A percentile compares a stretch with the other conserved stretches of the same genome.
These are phyloP conservation scores for Suillus alpinus DNA, from an alignment of 768 basidiomycete species.

Conservation along the genomic window DNA sequence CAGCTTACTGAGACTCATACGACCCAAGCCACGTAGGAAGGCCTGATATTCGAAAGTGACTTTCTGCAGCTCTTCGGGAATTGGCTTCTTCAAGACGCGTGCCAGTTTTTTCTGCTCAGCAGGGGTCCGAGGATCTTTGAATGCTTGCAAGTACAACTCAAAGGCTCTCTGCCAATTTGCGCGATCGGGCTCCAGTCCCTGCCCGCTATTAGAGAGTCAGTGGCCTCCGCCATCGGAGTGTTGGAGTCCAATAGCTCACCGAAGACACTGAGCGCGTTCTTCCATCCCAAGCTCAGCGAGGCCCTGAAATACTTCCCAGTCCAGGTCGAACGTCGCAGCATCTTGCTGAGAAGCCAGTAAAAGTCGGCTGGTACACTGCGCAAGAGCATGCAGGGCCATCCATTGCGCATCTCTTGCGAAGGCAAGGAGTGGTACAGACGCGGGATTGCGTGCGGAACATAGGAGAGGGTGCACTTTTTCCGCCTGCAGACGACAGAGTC, in stretches of 20 bases:
- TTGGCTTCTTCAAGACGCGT: slow-evolving; percentile 47
- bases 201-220: slow-evolving; percentile 22
- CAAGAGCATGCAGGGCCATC: slow-evolving; percentile 70
- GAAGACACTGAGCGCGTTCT: slow-evolving; percentile 46
- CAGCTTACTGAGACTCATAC: slow-evolving; percentile 76
- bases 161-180: slow-evolving; percentile 68
- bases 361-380: slow-evolving; percentile 62
- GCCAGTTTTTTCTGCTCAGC: slow-evolving; percentile 57
- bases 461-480: slow-evolving; percentile 65
- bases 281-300: slow-evolving; percentile 79
- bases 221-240: background rate
- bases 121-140: slow-evolving; percentile 52
- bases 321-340: slow-evolving; percentile 31
- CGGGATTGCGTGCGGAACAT: slow-evolving; percentile 75
- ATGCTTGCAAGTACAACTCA: slow-evolving; percentile 54
- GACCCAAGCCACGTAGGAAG: slow-evolving; percentile 69
- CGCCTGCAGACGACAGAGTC: slow-evolving; percentile 70
- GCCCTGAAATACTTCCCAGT: slow-evolving; percentile 55
- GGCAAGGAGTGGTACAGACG: slow-evolving; percentile 54
- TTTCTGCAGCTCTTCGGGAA: slow-evolving; percentile 46
- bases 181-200: slow-evolving; percentile 54
- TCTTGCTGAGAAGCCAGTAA: slow-evolving; percentile 53
- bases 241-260: slow-evolving; percentile 8
- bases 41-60: slow-evolving; percentile 75
- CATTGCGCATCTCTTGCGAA: slow-evolving; percentile 61